phyloP scores from a whole-genome alignment of 2,329 filamentous ascomycete genomes.

The Colletotrichum sublineola region DNA sequence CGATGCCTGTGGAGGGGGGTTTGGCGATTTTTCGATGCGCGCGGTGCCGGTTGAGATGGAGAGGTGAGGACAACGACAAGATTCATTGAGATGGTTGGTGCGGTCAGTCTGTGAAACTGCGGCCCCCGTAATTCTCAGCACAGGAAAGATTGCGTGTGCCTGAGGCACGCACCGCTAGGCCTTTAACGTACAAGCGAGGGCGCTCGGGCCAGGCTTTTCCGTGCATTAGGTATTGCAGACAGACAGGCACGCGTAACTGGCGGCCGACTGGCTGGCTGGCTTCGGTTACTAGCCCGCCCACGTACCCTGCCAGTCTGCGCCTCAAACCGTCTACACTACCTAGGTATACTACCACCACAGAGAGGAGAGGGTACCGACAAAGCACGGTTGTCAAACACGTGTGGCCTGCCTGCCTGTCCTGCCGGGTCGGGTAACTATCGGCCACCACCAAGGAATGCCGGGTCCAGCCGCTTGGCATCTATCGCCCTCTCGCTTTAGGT shows the following conservation, averaged over 20 bases:
- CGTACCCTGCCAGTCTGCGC: conserved; percentile 10
- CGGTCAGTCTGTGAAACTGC: conserved; percentile 51
- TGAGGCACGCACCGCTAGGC: conserved; percentile 43
- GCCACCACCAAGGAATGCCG: conserved; percentile 30
- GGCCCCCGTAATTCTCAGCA: conserved; percentile 60
- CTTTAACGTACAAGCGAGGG: conserved; percentile 37
- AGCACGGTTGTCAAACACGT: neutral
- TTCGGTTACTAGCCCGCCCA: conserved; percentile 27
- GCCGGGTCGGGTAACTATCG: conserved; percentile 1
- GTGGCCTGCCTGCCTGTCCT: neutral
- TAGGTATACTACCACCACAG: neutral
- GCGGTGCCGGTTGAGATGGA: conserved; percentile 65
- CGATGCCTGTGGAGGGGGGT: conserved; percentile 71
- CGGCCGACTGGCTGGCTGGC: conserved; percentile 13
- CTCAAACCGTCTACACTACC: neutral
- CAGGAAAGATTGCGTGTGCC: conserved; percentile 47
- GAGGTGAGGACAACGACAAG: conserved; percentile 66
- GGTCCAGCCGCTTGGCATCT: conserved; percentile 39
- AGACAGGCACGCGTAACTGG: conserved; percentile 24
- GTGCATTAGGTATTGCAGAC: conserved; percentile 21
- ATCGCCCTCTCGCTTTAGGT: neutral
- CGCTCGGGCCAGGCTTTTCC: conserved; percentile 34
- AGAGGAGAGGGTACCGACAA: neutral
- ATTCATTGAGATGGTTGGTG: conserved; percentile 64
- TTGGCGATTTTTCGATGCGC: conserved; percentile 73